Evolutionary conservation across 1,284 basidiomycete genomes (phyloP).

Genomic region (Rhodotorula sp.): DNA sequence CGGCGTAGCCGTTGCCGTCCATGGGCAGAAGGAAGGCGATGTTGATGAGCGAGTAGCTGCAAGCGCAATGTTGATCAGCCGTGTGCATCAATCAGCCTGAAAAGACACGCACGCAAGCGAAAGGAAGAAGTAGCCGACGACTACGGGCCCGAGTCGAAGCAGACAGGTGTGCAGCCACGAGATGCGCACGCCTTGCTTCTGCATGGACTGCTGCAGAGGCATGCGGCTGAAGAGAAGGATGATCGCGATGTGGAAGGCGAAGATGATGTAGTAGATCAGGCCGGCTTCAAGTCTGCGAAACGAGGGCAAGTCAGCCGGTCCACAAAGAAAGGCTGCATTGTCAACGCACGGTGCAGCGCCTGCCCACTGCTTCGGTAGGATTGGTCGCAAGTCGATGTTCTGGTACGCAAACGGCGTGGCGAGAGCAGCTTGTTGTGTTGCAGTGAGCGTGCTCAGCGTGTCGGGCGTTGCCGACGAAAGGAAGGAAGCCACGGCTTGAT

Average conservation of each 20-base stretch:
- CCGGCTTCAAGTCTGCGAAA: slow-evolving; percentile 27
- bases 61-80: too few species aligned
- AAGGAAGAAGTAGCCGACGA: slow-evolving; percentile 44
- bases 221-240: slow-evolving; percentile 36
- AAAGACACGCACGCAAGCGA: not conserved
- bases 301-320: slow-evolving; percentile 46
- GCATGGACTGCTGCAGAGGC: slow-evolving; percentile 42
- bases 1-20: slow-evolving; percentile 44
- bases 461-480: slow-evolving; percentile 7
- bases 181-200: slow-evolving; percentile 36
- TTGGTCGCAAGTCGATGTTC: slow-evolving; percentile 46
- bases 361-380: slow-evolving; percentile 44
- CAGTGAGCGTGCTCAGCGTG: slow-evolving; percentile 1
- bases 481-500: slow-evolving; percentile 20
- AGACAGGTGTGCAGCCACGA: slow-evolving; percentile 39
- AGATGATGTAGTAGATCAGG: slow-evolving; percentile 42
- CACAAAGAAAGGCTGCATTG: slow-evolving; percentile 9
- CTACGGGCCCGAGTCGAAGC: slow-evolving; percentile 43
- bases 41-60: slow-evolving; percentile 47
- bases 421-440: slow-evolving; percentile 39
- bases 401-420: slow-evolving; percentile 47
- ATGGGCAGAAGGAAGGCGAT: slow-evolving; percentile 48
- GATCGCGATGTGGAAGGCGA: slow-evolving; percentile 48
- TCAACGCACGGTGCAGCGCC: slow-evolving; percentile 21
- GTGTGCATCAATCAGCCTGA: slow-evolving; percentile 32